A percentile compares a stretch with the other conserved stretches of the same genome.
phyloP scores from a whole-genome alignment of 345 rosid genomes.

The Dimocarpus longan region DNA sequence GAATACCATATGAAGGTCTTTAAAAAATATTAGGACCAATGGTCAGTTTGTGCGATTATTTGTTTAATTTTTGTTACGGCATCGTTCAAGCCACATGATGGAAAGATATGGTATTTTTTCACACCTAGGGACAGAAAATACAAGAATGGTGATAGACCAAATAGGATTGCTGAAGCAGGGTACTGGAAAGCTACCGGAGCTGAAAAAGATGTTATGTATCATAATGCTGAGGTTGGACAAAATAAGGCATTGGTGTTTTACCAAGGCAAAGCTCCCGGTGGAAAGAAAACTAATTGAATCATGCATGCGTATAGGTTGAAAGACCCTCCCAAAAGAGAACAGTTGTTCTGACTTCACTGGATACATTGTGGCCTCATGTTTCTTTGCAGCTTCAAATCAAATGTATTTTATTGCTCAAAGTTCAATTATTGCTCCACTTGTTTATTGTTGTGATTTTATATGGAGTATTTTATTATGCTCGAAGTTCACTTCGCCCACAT shows the following conservation, averaged over 20 bases:
- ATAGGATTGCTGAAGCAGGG: constrained; percentile 22
- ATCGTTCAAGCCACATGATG: neutral
- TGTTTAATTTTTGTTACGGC: no score
- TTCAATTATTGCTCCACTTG: no score
- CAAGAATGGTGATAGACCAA: constrained; percentile 16
- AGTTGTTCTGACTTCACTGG: no score
- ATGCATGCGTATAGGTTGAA: constrained; percentile 20
- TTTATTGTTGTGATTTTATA: no score
- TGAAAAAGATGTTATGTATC: neutral
- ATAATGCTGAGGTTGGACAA: neutral
- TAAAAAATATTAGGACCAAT: no score
- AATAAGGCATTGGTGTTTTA: constrained; percentile 22
- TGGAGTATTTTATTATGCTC: no score
- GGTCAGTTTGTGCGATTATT: no score
- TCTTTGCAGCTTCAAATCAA: no score
- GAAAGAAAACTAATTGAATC: constrained; percentile 22
- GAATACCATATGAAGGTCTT: no score
- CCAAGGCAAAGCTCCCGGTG: constrained; percentile 10
- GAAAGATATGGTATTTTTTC: constrained; percentile 25
- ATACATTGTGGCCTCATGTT: no score
- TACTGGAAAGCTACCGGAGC: constrained; percentile 31
- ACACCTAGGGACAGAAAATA: constrained; percentile 25
- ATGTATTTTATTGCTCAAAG: no score
- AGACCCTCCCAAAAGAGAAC: neutral
- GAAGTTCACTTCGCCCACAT: no score